Conservation (phyloP, 208 protist species). For the Crithidia mellificae region DNA sequence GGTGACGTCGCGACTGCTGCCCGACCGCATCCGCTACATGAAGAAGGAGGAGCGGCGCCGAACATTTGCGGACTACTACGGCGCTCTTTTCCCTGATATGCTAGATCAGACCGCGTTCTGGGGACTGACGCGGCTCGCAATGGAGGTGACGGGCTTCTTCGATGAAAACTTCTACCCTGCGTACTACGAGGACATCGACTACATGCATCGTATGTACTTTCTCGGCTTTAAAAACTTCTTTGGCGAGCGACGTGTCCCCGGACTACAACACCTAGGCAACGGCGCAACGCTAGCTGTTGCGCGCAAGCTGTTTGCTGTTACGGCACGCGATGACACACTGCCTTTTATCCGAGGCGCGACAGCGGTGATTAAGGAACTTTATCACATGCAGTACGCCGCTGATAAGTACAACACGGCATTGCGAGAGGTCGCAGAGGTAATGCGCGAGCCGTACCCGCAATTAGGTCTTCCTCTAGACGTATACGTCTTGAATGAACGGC, state of each 20-base stretch:
- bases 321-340: neutral
- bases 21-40: conserved; percentile 40
- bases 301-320: neutral
- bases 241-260: conserved; percentile 15
- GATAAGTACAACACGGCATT: neutral
- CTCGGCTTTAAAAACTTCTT: conserved; percentile 29
- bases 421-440: neutral
- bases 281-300: conserved; percentile 4
- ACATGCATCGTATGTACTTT: conserved; percentile 10
- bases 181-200: conserved; percentile 44
- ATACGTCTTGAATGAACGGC: neutral
- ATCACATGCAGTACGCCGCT: neutral
- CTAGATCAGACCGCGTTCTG: conserved; percentile 10
- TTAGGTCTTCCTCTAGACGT: neutral
- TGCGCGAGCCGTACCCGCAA: neutral
- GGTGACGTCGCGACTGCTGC: conserved; percentile 44
- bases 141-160: conserved; percentile 36
- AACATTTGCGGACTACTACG: conserved; percentile 12
- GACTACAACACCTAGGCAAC: neutral
- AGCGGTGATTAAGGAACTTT: neutral
- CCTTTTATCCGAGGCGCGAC: neutral
- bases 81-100: conserved; percentile 17
- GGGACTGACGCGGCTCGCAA: conserved; percentile 32
- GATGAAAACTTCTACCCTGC: conserved; percentile 48
- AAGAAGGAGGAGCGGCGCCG: neutral